Base-by-base conservation (phyloP, 2,329 filamentous ascomycete species). In the Helminthosporium solani region DNA sequence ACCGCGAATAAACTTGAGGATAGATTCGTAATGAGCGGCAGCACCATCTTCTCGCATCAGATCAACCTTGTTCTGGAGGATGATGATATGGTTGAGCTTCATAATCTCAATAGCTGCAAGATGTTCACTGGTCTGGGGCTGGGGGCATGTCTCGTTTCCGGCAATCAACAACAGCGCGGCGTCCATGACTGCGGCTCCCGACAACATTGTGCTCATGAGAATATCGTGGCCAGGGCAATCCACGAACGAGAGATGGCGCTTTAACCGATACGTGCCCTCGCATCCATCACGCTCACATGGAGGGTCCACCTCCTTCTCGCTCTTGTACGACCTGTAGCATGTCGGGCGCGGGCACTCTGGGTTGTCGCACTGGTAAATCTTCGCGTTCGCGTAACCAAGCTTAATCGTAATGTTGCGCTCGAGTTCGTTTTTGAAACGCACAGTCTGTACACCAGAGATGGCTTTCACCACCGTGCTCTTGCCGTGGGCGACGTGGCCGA, bases 201-300 rank as follows among this genome's bases (percentile, higher is more conserved):
- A 99, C 80, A 99, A 86, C 94, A 99, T 99, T 64, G 94, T 99
- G 76, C 92, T 97, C 94, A 99, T 99, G 73, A 99, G 91, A 90
- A 99, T 99, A 77, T 99, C 94, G 88, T 99, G 94, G 74, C 94
- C 94, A 46, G 94, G 94, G 80, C 94, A 97, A 75, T 97, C 94
- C 60, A 97, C 94, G 72, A 97, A 99, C 14, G 89, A 92, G 58
- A 70, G 62, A 42, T 61, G 52, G 27, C 51, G 84, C 65, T 95
- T 76, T 66, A 99, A 77, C 67, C 89, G 79, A 77, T 97, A 99
- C 66, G 79, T 92, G 49, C 94, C 94, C 47, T 75, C 76, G 68
- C 94, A 99, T 59, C 91, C 92, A 54, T 96, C 88, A 58, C 94
- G 84, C 78, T 99, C 94, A 67, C 94, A 99, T 35, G 90, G 86